Base-by-base conservation (phyloP, 495 filamentous ascomycete species). In the Elasticomyces elasticus region DNA sequence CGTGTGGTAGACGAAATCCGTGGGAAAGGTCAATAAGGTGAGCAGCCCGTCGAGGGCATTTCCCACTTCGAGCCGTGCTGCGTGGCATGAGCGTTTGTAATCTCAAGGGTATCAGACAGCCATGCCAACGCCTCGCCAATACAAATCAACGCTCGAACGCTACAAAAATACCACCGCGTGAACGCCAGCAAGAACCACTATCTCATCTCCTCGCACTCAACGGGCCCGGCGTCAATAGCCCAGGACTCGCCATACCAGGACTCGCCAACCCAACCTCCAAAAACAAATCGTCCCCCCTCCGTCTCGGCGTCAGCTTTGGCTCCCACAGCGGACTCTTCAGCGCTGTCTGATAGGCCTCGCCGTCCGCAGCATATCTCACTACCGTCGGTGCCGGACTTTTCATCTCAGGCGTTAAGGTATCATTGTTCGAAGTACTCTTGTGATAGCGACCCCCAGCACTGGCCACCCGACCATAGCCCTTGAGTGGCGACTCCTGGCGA, bases 281-380 rank as follows among this genome's bases (percentile, higher is more conserved):
- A 25, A 62, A 58, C 28, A 71, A 40, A 49, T 71, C 68, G 11
- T 71, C 65, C 5, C 68, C 68, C 15, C 59, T 46, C 19, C 62
- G 45, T 24, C 52, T 63, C n/a, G 68, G 68, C n/a, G 68, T 71
- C 27, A 71, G 37, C 24, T 62, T 62, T 10, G 68, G 67, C 26
- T 63, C 64, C 68, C 66, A 69, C 9, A 55, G 41, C 28, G 65
- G 65, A 55, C 62, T 66, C 52, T 56, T 64, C 53, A 66, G 20
- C 40, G 41, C 46, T 10, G 38, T 50, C 22, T 45, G 4, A 38
- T 53, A 28, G 12, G 42, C 13, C 7, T 38, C 31, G 9, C 19
- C 40, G 38, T 40, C 54, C 47, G 51, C 7, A 37, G 33, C 23
- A 19, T 43, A 46, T 3, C 24, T 24, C 44, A 24, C 44, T n/a